Conservation (phyloP, 768 basidiomycete genomes). For the Arthromyces matolae region DNA sequence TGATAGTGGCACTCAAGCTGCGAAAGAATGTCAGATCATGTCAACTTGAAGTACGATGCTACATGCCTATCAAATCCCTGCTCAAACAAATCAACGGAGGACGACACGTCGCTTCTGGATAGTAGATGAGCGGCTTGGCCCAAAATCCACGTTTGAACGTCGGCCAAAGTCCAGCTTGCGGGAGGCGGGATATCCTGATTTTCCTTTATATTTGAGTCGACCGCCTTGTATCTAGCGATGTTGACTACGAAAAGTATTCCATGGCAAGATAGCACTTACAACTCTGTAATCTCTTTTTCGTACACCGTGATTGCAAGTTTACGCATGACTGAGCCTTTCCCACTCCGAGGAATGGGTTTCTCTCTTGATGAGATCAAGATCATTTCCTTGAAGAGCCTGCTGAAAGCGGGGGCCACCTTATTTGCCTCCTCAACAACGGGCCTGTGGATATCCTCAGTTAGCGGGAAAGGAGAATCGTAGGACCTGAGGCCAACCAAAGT, state of each 20-base stretch:
- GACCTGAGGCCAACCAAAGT: constrained; percentile 25
- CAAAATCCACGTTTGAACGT: too few species aligned
- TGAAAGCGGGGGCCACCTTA: too few species aligned
- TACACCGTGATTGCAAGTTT: constrained; percentile 36
- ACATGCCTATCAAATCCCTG: constrained; percentile 31
- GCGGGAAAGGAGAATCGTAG: neutral
- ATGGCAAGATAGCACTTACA: too few species aligned
- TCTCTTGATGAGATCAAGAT: too few species aligned
- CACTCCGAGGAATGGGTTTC: too few species aligned
- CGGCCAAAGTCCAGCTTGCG: too few species aligned
- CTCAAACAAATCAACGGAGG: constrained; percentile 25
- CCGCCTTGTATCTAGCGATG: too few species aligned
- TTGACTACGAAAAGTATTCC: too few species aligned
- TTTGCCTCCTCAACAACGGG: constrained; percentile 39
- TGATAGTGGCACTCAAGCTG: constrained; percentile 33
- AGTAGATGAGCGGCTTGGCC: constrained; percentile 15
- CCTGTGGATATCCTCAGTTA: constrained; percentile 21
- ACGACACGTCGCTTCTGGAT: constrained; percentile 8
- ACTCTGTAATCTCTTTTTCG: constrained; percentile 33
- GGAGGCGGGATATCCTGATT: too few species aligned
- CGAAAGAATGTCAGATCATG: neutral
- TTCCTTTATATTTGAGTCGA: too few species aligned
- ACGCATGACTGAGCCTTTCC: constrained; percentile 42
- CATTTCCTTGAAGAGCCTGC: too few species aligned
- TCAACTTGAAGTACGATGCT: too few species aligned